Base-by-base conservation (phyloP, 345 rosid genomes). In the Ailanthus altissimus region DNA sequence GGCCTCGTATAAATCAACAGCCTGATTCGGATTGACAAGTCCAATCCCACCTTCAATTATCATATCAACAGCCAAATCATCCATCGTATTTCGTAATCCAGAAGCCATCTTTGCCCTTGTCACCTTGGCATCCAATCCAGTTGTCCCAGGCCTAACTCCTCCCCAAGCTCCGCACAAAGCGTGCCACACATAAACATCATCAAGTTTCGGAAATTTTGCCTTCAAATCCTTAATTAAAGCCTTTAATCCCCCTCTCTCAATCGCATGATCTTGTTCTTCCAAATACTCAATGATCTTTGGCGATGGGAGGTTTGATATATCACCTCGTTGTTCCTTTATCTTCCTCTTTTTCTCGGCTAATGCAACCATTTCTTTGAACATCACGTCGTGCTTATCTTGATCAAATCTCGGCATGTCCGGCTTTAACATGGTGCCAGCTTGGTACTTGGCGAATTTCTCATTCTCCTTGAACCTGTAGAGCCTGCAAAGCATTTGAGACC, bases 121-220 rank as follows among this genome's bases (percentile, higher is more conserved):
- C 15, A 46, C 74, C 18, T 76, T 78, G 2, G 49, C 25, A 5
- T 78, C 77, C 70, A 81, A 65, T n/a, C 51, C 56, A 40, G 56
- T 43, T 6, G 76, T 57, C 8, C 67, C 74, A 8, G 81, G 84
- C 64, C 73, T 73, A 26, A 81, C 64, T 4, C 82, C 83, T 11
- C 84, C 83, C 84, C 86, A 84, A 49, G 80, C 75, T 9, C 86
- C 81, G 7, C 73, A 43, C 21, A 78, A 6, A 28, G 86, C 80
- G 32, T 84, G 84, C 84, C 82, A 84, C 74, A 62, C 81, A 25
- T 81, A 76, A 36, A 84, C 77, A 20, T 73, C 76, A 15, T 73
- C 76, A n/a, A 72, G 25, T 16, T n/a, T 46, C 46, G 16, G 67
- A 69, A 69, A 77, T 45, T 77, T 69, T 8, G 28, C 50, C 47